Percentiles rank a stretch among this genome's conserved stretches.
Evolutionary conservation across 768 basidiomycete species (phyloP).

Genomic region (Termitomyces sp.): DNA sequence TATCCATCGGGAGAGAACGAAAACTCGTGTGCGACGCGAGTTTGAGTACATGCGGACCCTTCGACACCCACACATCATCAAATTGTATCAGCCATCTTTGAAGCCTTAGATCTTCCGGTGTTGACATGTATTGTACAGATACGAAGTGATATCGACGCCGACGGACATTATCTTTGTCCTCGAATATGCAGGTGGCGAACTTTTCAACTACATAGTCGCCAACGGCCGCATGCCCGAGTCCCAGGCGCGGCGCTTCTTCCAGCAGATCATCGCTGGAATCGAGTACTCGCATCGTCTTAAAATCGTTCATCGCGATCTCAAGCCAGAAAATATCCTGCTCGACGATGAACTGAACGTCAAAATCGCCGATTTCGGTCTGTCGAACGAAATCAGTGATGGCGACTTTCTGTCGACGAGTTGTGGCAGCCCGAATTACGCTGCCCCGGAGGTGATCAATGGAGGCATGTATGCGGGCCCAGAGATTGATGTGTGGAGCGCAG

Average conservation of each 20-base stretch:
- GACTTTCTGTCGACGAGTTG: constrained; percentile 97
- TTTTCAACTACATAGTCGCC: constrained; percentile 98
- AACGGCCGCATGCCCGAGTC: constrained; percentile 89
- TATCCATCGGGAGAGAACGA: constrained; percentile 89
- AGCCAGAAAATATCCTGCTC: constrained; percentile 92
- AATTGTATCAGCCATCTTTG: constrained; percentile 62
- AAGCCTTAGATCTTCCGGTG: constrained; percentile 11
- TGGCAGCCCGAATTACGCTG: constrained; percentile 98
- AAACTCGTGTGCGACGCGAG: constrained; percentile 88
- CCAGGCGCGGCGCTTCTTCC: constrained; percentile 92
- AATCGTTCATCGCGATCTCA: constrained; percentile 97
- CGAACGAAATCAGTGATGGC: constrained; percentile 94
- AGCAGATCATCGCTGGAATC: constrained; percentile 96
- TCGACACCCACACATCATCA: constrained; percentile 96
- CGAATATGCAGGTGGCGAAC: constrained; percentile 93
- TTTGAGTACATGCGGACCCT: constrained; percentile 96
- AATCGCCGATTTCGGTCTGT: constrained; percentile 98
- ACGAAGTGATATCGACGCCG: constrained; percentile 89
- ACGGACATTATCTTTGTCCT: constrained; percentile 98
- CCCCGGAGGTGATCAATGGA: constrained; percentile 95
- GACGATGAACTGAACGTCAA: constrained; percentile 89
- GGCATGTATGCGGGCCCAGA: constrained; percentile 96
- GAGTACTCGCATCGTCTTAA: constrained; percentile 96
- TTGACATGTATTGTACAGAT: constrained; percentile 40
- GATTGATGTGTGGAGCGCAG: constrained; percentile 98